These are phyloP conservation scores for Arachnomyces sp. DNA, from an alignment of 2,329 filamentous ascomycete genomes.

Conservation along the genomic window DNA sequence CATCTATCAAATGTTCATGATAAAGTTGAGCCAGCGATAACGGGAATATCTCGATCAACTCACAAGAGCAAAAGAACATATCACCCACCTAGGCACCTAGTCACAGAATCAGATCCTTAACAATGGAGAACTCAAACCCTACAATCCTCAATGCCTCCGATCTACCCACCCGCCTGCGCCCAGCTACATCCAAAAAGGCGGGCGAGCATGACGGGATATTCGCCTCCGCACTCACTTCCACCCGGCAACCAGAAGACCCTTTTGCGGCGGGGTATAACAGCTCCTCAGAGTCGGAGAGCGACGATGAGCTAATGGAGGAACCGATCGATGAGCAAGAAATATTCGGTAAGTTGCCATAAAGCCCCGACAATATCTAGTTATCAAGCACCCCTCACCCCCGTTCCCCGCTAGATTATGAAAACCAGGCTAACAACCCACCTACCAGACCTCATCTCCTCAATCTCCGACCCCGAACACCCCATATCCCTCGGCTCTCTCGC, in stretches of 20 bases:
- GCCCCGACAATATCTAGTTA: neutral
- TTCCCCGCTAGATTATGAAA: conserved; percentile 29
- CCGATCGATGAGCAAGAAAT: conserved; percentile 97
- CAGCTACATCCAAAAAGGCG: conserved; percentile 36
- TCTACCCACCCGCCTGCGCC: conserved; percentile 64
- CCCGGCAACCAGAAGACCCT: conserved; percentile 43
- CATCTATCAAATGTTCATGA: no score
- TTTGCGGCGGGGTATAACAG: conserved; percentile 33
- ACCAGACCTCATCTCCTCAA: conserved; percentile 82
- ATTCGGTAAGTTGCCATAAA: conserved; percentile 63
- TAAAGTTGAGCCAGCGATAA: no score
- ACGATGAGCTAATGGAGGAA: conserved; percentile 60
- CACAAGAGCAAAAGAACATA: no score
- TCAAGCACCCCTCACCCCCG: conserved; percentile 6
- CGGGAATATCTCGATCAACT: no score
- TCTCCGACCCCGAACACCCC: conserved; percentile 94
- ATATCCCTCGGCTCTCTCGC: conserved; percentile 87
- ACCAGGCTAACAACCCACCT: conserved; percentile 14
- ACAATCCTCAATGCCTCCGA: conserved; percentile 83
- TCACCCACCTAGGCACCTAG: no score
- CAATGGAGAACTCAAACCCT: conserved; percentile 69
- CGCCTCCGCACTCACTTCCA: conserved; percentile 44
- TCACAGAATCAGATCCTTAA: no score
- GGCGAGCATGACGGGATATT: conserved; percentile 39
- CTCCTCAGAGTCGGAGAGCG: conserved; percentile 32